Base-by-base conservation (phyloP, 495 filamentous ascomycete genomes). In the Talaromyces proteolyticus region DNA sequence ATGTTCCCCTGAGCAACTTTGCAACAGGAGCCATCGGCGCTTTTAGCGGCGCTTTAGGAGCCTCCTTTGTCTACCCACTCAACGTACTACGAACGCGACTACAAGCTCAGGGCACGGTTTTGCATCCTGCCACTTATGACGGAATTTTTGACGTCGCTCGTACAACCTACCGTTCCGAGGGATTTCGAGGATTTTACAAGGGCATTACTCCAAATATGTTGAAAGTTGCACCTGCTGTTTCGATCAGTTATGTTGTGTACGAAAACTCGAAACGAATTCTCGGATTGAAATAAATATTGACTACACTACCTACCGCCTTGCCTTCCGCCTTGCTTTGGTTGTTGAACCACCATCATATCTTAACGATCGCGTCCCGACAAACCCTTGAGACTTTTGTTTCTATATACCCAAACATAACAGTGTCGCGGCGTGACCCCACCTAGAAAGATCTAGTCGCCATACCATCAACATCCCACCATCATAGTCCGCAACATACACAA, bases 241-340 rank as follows among this genome's bases (percentile, higher is more conserved):
- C 88, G 52, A 99, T 99, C 66, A 91, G 92, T 38, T 98, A 95
- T 74, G 87, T 97, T 64, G 91, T 93, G 44, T 98, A 98, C 63
- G 93, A 98, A 66, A 95, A 96, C 60, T 80, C 88, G 44, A 98
- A 98, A 73, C 81, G 78, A 47, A 63, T 85, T 22, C 70, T 96
- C 53, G 78, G 82, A 18, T 69, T 96, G 50, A 81, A 70, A 54
- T 92, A n/a, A n/a, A n/a, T n/a, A n/a, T n/a, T n/a, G n/a, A n/a
- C n/a, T n/a, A n/a, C n/a, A n/a, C n/a, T n/a, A n/a, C n/a, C n/a
- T n/a, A n/a, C n/a, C n/a, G n/a, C n/a, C n/a, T n/a, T n/a, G n/a
- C n/a, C n/a, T n/a, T n/a, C n/a, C n/a, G n/a, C n/a, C n/a, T n/a
- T n/a, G n/a, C n/a, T n/a, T n/a, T n/a, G n/a, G n/a, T n/a, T n/a